phyloP scores from a whole-genome alignment of 768 basidiomycete species.

The Russula earlei region DNA sequence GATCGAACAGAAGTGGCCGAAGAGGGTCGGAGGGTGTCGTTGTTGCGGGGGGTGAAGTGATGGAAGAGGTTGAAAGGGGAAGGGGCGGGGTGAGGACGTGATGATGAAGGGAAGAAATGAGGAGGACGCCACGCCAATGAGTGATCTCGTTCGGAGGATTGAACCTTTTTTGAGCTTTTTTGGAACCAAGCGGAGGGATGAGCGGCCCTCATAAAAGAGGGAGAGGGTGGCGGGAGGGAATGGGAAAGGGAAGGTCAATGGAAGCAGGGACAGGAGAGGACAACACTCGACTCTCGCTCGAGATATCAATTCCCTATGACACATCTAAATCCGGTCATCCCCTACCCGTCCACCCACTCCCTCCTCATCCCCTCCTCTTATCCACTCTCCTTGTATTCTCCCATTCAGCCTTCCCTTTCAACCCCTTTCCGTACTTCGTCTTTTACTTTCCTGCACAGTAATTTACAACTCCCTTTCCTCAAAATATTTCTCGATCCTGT shows the following conservation, averaged over 20 bases:
- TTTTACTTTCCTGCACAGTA: too few species aligned
- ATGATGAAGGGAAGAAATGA: neutral
- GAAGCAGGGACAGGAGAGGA: too few species aligned
- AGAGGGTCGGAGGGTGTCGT: neutral
- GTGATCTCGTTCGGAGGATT: neutral
- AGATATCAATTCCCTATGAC: neutral
- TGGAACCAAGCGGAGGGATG: slow-evolving; percentile 20
- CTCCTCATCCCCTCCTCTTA: neutral
- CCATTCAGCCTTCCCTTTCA: neutral
- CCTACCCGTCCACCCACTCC: neutral
- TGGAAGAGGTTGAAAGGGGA: neutral
- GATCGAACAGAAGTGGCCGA: slow-evolving; percentile 6
- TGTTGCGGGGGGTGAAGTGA: neutral
- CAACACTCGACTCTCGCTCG: neutral
- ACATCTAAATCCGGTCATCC: neutral
- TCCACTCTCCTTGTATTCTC: neutral
- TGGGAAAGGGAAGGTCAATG: too few species aligned
- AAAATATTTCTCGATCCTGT: neutral
- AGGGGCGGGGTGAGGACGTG: neutral
- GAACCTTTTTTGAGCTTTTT: slow-evolving; percentile 11
- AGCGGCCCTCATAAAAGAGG: slow-evolving; percentile 16
- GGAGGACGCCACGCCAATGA: too few species aligned
- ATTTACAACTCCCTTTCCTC: too few species aligned
- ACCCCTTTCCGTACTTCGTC: too few species aligned
- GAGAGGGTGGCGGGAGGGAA: neutral